Evolutionary conservation across 2,329 filamentous ascomycete genomes (phyloP), one percentile per base, ranked within the genome.

Genomic region (Colletotrichum lupini): DNA sequence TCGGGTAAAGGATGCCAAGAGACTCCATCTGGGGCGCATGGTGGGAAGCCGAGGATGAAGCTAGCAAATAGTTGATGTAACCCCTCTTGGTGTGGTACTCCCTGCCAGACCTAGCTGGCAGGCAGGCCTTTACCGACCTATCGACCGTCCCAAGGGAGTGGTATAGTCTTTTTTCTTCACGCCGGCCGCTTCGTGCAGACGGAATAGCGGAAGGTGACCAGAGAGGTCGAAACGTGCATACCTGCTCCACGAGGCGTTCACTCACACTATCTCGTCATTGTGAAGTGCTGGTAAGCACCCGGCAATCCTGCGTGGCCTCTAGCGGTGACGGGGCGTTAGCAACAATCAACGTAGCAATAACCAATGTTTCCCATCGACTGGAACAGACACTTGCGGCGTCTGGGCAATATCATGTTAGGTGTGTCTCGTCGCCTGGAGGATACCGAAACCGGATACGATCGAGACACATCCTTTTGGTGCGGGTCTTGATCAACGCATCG

Each of bases 181-280:
- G 53, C 66, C 26, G 55, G 37, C 55, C 66, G 46, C 68, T 69
- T 68, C 68, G 60, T 73, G 74, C 74, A 75, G 64, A 42, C 66
- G 74, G 74, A 59, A 75, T 56, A 37, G 53, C 72, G 74, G 74
- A 64, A 75, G 42, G 37, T 49, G 32, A 66, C 14, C 72, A 75
- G 74, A 73, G 42, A 75, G 66, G 68, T 58, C 59, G 49, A 56
- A n/a, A 55, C 28, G 55, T 69, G 61, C 71, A 74, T 32, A 57
- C 22, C n/a, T 72, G 19, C 68, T 72, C 61, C 63, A 68, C 62
- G 12, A 73, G 49, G 72, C 57, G 68, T 55, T 64, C 42, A 49
- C 42, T 49, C 42, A 22, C 67, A 59, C 46, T 37, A 63, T 52
- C 52, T 62, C 14, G 32, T 53, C 61, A 37, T 49, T 22, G 52